These are phyloP conservation scores for Poronia punctata DNA, from an alignment of 495 filamentous ascomycete species.

Conservation along the genomic window DNA sequence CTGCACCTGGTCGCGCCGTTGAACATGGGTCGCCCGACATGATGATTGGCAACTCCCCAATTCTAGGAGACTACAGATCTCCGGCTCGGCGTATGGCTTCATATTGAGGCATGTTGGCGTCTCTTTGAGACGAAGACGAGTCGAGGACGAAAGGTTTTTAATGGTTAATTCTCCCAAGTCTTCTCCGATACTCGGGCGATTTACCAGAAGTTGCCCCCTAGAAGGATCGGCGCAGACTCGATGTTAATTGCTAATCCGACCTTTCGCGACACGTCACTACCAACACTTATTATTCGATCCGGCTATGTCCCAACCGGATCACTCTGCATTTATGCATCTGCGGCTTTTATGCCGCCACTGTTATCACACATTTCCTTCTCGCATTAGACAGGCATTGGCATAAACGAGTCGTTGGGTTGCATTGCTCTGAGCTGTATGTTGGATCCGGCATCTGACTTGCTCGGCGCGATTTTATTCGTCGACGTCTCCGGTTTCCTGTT, in stretches of 20 bases:
- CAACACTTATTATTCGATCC: background rate
- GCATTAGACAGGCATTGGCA: conserved; percentile 28
- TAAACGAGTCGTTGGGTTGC: conserved; percentile 20
- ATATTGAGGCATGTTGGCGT: conserved; percentile 38
- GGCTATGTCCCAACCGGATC: background rate
- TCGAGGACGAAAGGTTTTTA: background rate
- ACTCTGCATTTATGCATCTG: too few relatives aligned
- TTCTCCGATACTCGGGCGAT: too few relatives aligned
- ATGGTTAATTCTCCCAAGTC: too few relatives aligned
- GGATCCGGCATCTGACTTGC: conserved; percentile 21
- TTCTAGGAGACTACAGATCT: conserved; percentile 43
- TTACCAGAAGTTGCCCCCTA: too few relatives aligned
- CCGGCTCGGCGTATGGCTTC: conserved; percentile 66
- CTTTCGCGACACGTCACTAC: background rate
- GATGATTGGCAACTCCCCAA: conserved; percentile 49
- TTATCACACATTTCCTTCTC: conserved; percentile 17
- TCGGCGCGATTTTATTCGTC: conserved; percentile 10
- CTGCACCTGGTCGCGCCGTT: conserved; percentile 50
- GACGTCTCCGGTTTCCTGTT: too few relatives aligned
- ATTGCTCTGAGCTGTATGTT: conserved; percentile 21
- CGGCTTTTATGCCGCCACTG: too few relatives aligned
- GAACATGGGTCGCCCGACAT: conserved; percentile 33
- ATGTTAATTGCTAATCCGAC: too few relatives aligned
- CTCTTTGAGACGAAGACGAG: background rate
- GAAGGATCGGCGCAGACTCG: background rate